Evolutionary conservation across 805 yeast species (phyloP).

Genomic region (Ogataea polymorpha): DNA sequence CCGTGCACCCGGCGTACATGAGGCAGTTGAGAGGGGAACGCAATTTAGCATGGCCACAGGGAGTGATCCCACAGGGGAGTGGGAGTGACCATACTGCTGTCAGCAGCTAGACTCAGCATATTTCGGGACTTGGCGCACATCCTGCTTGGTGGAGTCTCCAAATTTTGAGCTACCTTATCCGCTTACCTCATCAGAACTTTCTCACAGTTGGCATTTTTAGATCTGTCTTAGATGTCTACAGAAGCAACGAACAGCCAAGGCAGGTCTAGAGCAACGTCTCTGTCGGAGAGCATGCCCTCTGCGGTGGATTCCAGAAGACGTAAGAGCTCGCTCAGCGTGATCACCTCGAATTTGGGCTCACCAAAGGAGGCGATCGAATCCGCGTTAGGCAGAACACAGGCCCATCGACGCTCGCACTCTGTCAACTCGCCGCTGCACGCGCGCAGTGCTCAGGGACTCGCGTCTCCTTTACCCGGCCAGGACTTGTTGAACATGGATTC

Average conservation of each 20-base stretch:
- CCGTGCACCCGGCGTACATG: constrained; percentile 2
- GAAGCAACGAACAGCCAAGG: not conserved
- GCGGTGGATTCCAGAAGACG: constrained; percentile 3
- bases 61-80: too few relatives aligned
- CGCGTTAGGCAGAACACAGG: constrained; percentile 5
- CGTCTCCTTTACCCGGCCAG: too few relatives aligned
- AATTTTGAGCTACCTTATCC: not conserved
- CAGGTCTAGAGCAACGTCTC: not conserved
- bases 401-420: constrained; percentile 18
- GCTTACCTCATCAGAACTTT: constrained; percentile 7
- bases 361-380: constrained; percentile 9
- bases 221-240: constrained; percentile 1
- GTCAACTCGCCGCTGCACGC: constrained; percentile 8
- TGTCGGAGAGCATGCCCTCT: not conserved
- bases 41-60: too few relatives aligned
- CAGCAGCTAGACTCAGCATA: too few relatives aligned
- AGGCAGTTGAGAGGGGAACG: too few relatives aligned
- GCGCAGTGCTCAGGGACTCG: too few relatives aligned
- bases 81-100: too few relatives aligned
- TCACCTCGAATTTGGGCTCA: not conserved
- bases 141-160: too few relatives aligned
- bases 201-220: constrained; percentile 7
- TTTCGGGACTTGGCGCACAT: too few relatives aligned
- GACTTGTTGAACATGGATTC: not conserved
- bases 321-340: constrained; percentile 7